These are phyloP conservation scores for Vigna reflexopilosa DNA, from an alignment of 306 rosid genomes.

Conservation along the genomic window DNA sequence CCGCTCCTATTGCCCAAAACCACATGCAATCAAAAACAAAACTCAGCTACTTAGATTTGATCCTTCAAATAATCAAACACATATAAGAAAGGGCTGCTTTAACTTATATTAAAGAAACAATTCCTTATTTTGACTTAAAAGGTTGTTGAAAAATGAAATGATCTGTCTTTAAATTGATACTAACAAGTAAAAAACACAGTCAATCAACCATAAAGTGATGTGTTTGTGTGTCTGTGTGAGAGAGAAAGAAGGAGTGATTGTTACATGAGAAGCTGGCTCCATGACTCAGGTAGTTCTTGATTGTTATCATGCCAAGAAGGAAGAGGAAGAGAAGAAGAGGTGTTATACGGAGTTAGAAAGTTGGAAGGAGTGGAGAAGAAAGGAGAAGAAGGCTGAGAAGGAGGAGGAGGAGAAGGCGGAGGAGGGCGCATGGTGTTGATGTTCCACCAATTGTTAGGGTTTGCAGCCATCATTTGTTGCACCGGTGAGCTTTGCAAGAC, in stretches of 20 bases:
- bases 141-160: neutral
- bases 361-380: constrained; percentile 64
- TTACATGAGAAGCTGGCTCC: constrained; percentile 92
- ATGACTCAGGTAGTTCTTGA: constrained; percentile 85
- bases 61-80: neutral
- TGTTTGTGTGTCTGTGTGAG: neutral
- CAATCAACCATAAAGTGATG: neutral
- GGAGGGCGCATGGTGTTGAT: constrained; percentile 63
- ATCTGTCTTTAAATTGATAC: neutral
- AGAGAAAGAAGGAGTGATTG: neutral
- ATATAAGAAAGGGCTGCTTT: too few species aligned
- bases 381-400: constrained; percentile 34
- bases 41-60: neutral
- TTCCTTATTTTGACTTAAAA: neutral
- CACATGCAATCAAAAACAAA: neutral
- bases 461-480: constrained; percentile 90
- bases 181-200: too few species aligned
- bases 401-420: constrained; percentile 22
- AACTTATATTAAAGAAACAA: too few species aligned
- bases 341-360: constrained; percentile 49
- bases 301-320: constrained; percentile 68
- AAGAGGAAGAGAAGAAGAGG: constrained; percentile 56
- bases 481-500: constrained; percentile 84
- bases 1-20: constrained; percentile 63
- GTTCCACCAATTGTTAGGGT: constrained; percentile 92